Evolutionary conservation across 1,284 basidiomycete species (phyloP).

Genomic region (Ceratobasidium papillatum): DNA sequence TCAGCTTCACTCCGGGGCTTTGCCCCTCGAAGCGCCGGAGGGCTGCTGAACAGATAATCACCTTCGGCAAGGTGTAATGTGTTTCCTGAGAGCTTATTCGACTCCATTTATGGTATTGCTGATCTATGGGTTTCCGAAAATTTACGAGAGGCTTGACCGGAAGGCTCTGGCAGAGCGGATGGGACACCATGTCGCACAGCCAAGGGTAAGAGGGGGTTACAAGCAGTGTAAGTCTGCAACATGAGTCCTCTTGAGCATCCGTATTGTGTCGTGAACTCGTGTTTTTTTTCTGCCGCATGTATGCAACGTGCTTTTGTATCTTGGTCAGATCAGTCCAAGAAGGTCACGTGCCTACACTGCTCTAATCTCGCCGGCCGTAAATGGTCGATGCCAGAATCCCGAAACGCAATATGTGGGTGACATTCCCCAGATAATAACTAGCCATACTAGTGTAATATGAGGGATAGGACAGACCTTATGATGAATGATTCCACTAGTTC

Average conservation of each 20-base stretch:
- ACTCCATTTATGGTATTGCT: conserved; percentile 30
- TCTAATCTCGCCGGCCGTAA: conserved; percentile 16
- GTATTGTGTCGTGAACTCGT: conserved; percentile 10
- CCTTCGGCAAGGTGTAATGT: conserved; percentile 21
- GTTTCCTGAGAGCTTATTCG: conserved; percentile 36
- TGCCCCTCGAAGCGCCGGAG: conserved; percentile 27
- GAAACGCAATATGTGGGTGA: not conserved
- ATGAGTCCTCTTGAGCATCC: conserved; percentile 14
- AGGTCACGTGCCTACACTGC: conserved; percentile 24
- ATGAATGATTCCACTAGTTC: not conserved
- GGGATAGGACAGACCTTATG: not conserved
- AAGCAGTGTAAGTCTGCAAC: conserved; percentile 11
- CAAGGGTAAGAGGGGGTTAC: conserved; percentile 12
- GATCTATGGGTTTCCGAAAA: conserved; percentile 28
- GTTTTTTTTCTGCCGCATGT: conserved; percentile 37
- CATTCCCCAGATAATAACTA: not conserved
- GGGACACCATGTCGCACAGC: conserved; percentile 19
- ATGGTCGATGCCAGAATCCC: conserved; percentile 2
- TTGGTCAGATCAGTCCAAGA: conserved; percentile 27
- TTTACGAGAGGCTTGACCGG: conserved; percentile 15
- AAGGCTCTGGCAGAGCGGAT: not conserved
- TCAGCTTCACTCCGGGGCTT: conserved; percentile 32
- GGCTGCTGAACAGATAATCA: not conserved
- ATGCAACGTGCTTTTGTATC: conserved; percentile 35
- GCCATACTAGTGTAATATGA: not conserved